These are phyloP conservation scores for Physocladia obscura DNA, from an alignment of 192 early-diverging fungal genomes.

Conservation along the genomic window DNA sequence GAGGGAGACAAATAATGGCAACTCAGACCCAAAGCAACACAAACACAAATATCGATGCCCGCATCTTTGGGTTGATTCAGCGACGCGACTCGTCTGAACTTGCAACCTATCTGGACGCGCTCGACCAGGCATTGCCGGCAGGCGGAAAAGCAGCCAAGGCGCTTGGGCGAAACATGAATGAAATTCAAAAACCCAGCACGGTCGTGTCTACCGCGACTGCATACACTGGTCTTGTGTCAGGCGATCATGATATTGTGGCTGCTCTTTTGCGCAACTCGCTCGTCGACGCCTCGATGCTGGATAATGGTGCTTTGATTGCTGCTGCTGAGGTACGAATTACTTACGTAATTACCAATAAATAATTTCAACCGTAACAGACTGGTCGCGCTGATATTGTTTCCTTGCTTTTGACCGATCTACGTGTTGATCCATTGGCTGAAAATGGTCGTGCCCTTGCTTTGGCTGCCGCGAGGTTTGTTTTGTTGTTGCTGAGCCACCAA, in stretches of 20 bases:
- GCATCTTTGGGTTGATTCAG: background rate
- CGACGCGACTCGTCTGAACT: background rate
- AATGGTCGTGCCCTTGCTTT: background rate
- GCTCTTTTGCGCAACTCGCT: background rate
- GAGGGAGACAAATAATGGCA: too few species aligned
- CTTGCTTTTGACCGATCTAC: background rate
- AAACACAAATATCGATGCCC: background rate
- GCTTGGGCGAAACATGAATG: background rate
- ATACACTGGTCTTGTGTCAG: constrained; percentile 1
- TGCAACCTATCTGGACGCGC: background rate
- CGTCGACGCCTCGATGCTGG: constrained; percentile 4
- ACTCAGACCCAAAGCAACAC: too few species aligned
- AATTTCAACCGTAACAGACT: background rate
- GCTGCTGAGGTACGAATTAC: background rate
- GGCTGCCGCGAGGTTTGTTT: constrained; percentile 3
- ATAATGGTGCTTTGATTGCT: constrained; percentile 10
- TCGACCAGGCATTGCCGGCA: background rate
- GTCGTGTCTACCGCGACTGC: background rate
- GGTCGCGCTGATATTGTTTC: background rate
- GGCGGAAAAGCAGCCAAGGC: background rate
- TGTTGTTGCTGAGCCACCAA: background rate
- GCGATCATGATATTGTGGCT: background rate
- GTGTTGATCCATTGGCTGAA: constrained; percentile 15
- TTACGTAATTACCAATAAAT: background rate
- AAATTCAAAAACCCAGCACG: background rate